Conservation (phyloP, 768 basidiomycete genomes). For the Pulveroboletus sp. region DNA sequence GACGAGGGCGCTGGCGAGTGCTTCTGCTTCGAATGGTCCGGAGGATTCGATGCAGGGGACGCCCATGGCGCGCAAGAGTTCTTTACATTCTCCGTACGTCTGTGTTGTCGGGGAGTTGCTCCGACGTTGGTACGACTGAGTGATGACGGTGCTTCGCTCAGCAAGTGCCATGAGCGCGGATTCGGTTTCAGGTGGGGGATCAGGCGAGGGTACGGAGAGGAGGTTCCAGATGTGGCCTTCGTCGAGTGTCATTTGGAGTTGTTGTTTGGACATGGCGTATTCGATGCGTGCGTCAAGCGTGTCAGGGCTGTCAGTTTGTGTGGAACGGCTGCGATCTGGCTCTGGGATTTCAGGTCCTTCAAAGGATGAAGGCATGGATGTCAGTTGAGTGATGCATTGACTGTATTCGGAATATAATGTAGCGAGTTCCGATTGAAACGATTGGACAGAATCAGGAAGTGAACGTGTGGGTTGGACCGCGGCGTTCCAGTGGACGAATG, state of each 20-base stretch:
- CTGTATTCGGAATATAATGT: constrained; percentile 50
- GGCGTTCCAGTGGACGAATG: constrained; percentile 25
- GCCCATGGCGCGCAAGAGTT: constrained; percentile 77
- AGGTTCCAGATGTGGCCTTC: constrained; percentile 62
- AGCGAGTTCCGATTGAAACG: constrained; percentile 38
- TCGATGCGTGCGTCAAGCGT: constrained; percentile 38
- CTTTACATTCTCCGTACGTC: constrained; percentile 70
- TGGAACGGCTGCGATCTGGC: background rate
- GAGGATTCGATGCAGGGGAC: constrained; percentile 68
- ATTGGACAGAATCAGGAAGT: constrained; percentile 21
- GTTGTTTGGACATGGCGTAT: constrained; percentile 58
- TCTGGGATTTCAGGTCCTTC: constrained; percentile 13
- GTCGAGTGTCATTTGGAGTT: constrained; percentile 55
- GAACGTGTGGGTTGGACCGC: constrained; percentile 16
- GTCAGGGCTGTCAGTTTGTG: constrained; percentile 14
- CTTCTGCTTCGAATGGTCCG: constrained; percentile 82
- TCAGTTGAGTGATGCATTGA: constrained; percentile 44
- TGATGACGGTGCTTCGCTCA: constrained; percentile 54
- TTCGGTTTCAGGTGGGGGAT: constrained; percentile 19
- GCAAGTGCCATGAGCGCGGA: constrained; percentile 35
- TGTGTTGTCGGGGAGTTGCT: constrained; percentile 56
- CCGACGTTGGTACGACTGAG: constrained; percentile 63
- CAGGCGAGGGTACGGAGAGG: constrained; percentile 27
- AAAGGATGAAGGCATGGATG: constrained; percentile 36
- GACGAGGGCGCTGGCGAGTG: constrained; percentile 77